A percentile compares a stretch with the other conserved stretches of the same genome.
phyloP scores from a whole-genome alignment of 805 yeast species.

The Yamadazyma philogaea region DNA sequence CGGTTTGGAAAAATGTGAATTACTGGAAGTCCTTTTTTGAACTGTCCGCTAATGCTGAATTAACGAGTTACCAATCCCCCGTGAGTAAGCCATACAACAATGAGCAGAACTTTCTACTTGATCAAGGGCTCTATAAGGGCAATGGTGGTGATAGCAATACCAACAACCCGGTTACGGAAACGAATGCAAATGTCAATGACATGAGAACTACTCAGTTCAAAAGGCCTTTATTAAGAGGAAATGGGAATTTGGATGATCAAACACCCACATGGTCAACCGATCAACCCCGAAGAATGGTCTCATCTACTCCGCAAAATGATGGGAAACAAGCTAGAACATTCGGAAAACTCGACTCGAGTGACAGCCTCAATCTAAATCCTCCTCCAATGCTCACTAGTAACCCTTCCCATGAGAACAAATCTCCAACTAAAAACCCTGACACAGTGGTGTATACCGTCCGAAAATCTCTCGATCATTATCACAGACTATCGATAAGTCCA shows the following conservation, averaged over 20 bases:
- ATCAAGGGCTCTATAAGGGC: slow-evolving; percentile 13
- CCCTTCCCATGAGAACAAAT: slow-evolving; percentile 10
- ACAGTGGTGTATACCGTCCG: slow-evolving; percentile 26
- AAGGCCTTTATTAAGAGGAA: slow-evolving; percentile 19
- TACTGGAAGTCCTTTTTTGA: slow-evolving; percentile 82
- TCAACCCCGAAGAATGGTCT: slow-evolving; percentile 12
- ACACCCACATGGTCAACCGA: slow-evolving; percentile 37
- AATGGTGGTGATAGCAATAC: background rate
- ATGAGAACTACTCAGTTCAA: slow-evolving; percentile 12
- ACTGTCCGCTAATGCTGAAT: slow-evolving; percentile 63
- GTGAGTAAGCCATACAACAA: slow-evolving; percentile 22
- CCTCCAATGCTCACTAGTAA: slow-evolving; percentile 18
- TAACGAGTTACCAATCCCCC: slow-evolving; percentile 51
- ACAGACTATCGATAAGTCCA: slow-evolving; percentile 31
- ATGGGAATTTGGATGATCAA: slow-evolving; percentile 23
- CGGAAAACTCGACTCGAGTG: slow-evolving; percentile 20
- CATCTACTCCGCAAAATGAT: slow-evolving; percentile 11
- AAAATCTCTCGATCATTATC: slow-evolving; percentile 30
- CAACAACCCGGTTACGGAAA: background rate
- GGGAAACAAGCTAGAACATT: slow-evolving; percentile 1
- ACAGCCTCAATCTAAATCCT: slow-evolving; percentile 22
- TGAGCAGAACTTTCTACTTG: slow-evolving; percentile 16
- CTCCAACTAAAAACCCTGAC: slow-evolving; percentile 13
- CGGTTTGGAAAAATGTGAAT: slow-evolving; percentile 62
- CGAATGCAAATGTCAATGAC: background rate